Percentiles rank a stretch among this genome's conserved stretches.
These are phyloP conservation scores for Plasmodium billcollinsi DNA, from an alignment of 169 alveolate species.

Conservation along the genomic window DNA sequence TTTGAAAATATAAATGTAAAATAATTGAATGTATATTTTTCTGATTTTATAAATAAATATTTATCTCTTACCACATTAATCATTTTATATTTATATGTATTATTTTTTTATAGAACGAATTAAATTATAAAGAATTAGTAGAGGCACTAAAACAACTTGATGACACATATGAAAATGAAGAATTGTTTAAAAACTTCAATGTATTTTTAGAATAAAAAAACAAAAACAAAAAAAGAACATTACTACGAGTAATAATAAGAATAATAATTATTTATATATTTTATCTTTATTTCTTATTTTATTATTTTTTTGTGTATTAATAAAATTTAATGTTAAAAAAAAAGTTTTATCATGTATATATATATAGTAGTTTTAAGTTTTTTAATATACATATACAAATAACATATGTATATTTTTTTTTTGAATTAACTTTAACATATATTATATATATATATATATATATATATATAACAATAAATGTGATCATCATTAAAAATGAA, in stretches of 20 bases:
- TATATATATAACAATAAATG: no score
- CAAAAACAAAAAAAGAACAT: background rate
- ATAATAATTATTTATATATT: background rate
- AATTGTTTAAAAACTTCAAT: constrained; percentile 35
- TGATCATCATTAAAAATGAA: no score
- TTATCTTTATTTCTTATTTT: no score
- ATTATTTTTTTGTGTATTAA: no score
- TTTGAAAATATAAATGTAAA: background rate
- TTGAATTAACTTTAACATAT: no score
- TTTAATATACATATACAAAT: no score
- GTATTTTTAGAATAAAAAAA: constrained; percentile 29
- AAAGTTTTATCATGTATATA: no score
- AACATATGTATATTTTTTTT: no score
- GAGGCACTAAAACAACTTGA: constrained; percentile 31
- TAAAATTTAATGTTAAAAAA: no score
- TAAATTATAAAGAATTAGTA: constrained; percentile 32
- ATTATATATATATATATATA: no score
- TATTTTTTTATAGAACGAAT: constrained; percentile 25
- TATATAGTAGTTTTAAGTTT: no score
- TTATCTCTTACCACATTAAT: background rate
- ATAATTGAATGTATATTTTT: background rate
- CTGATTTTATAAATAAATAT: background rate
- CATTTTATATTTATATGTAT: background rate
- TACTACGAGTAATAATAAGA: background rate
- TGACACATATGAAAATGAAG: constrained; percentile 45